These are phyloP conservation scores for Fusarium mexicanum DNA, from an alignment of 2,329 filamentous ascomycete species.

Conservation along the genomic window DNA sequence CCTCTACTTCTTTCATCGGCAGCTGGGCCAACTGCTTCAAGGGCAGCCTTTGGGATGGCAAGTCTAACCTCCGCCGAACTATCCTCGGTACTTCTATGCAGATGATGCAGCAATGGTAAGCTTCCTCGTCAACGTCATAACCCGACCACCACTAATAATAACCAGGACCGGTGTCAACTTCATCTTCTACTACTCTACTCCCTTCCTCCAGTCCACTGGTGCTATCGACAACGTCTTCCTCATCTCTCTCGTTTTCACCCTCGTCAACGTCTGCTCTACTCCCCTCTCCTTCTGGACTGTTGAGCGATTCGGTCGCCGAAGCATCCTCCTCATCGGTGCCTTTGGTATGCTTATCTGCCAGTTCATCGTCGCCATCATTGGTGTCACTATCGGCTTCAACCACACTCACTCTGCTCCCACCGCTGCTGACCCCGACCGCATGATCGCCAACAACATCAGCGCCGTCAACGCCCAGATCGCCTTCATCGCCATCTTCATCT, in stretches of 20 bases:
- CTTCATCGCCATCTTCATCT: conserved; percentile 93
- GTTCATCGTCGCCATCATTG: conserved; percentile 84
- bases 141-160: not conserved
- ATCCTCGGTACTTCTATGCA: conserved; percentile 77
- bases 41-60: conserved; percentile 45
- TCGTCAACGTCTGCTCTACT: conserved; percentile 88
- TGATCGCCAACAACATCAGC: conserved; percentile 61
- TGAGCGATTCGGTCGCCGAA: conserved; percentile 82
- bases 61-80: conserved; percentile 52
- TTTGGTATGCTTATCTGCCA: conserved; percentile 86
- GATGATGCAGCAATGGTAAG: conserved; percentile 79
- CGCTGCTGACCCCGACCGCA: conserved; percentile 45
- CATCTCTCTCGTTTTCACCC: conserved; percentile 84
- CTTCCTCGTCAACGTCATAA: not conserved
- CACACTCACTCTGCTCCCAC: conserved; percentile 57
- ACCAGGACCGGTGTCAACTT: conserved; percentile 88
- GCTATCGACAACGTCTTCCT: conserved; percentile 83
- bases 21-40: conserved; percentile 38
- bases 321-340: conserved; percentile 81
- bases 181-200: conserved; percentile 87
- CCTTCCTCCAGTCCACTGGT: conserved; percentile 82
- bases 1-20: not conserved
- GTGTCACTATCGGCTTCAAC: conserved; percentile 68
- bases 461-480: conserved; percentile 73
- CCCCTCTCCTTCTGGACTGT: conserved; percentile 89